phyloP scores from a whole-genome alignment of 2,329 filamentous ascomycete genomes.

The Fusarium hostae region DNA sequence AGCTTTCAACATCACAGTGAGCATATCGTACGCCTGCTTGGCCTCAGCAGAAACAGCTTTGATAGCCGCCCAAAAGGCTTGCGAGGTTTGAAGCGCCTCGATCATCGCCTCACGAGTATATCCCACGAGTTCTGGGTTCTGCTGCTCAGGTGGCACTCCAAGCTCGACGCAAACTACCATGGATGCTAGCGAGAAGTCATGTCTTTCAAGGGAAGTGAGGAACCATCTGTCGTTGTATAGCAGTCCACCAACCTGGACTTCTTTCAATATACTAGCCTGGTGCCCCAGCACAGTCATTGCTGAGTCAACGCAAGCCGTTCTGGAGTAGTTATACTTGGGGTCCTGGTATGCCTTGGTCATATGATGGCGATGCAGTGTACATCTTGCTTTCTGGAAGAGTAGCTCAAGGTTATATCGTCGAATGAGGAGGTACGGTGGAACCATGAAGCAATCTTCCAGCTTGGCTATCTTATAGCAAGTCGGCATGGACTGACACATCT shows the following conservation, averaged over 20 bases:
- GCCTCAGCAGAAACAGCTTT: constrained; percentile 24
- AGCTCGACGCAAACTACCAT: constrained; percentile 37
- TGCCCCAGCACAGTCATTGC: constrained; percentile 20
- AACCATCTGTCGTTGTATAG: constrained; percentile 32
- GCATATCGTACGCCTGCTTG: constrained; percentile 24
- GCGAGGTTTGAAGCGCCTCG: constrained; percentile 18
- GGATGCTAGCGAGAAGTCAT: constrained; percentile 33
- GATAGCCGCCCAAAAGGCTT: constrained; percentile 23
- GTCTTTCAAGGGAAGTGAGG: constrained; percentile 16
- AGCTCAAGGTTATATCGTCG: constrained; percentile 31
- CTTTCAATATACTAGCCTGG: constrained; percentile 26
- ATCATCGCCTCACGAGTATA: constrained; percentile 10
- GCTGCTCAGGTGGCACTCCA: background rate
- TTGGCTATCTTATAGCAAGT: constrained; percentile 18
- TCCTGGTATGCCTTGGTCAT: constrained; percentile 32
- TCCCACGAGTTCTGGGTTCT: background rate
- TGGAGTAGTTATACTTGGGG: constrained; percentile 24
- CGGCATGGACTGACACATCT: constrained; percentile 15
- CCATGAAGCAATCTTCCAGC: constrained; percentile 29
- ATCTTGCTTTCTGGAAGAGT: constrained; percentile 24
- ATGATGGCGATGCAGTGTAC: constrained; percentile 30
- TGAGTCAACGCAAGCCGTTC: constrained; percentile 22
- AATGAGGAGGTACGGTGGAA: constrained; percentile 21
- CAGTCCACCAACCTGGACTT: constrained; percentile 26
- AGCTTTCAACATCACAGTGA: constrained; percentile 27